Base-by-base conservation (phyloP, 805 yeast species). In the Candida germanica region DNA sequence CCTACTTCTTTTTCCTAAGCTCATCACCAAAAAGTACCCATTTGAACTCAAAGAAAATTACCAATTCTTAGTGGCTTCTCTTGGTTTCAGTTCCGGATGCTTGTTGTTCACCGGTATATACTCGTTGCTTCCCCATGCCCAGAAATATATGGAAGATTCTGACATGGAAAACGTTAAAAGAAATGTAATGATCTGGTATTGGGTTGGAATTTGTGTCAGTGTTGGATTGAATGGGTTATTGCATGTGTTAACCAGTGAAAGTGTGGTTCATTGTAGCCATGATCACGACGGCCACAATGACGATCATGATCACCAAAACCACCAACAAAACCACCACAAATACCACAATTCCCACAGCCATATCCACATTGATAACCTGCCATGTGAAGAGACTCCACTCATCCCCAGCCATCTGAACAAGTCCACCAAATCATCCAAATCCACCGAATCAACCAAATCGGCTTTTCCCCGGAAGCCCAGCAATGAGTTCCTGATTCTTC, bases 221-320 rank as follows among this genome's bases (percentile, higher is more conserved):
- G 56, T 77, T 1, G 41, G 59, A 2, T 61, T 91, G 37, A 89
- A 88, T 56, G 54, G 66, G 18, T 24, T 82, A 1, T 77, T 93
- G 4, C 96, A 89, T 57, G 56, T 77, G 23, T 58, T 80, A 35
- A 86, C 97, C 0, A 77, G 91, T 33, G 86, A 86, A 54, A 80
- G 89, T 21, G 75, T 89, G 22, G 84, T 89, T 0, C 96, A 88
- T 53, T 88, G 96, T 59, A 83, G 78, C 11, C 96, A 88, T 50
- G 57, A 49, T n/a, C 34, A 34, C 11, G 28, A 27, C 4, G 36
- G 29, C 7, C 38, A 26, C 25, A 11, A 39, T 34, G 31, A 35
- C 22, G 24, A 22, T 23, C 35, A 25, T 11, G 23, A 12, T 9
- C 12, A 13, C 15, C 11, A 11, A 20, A 6, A 31, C 28, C 31